Evolutionary conservation across 805 yeast species (phyloP), one percentile per base, ranked within the genome.

Genomic region (Sugiyamaella mastotermitis): DNA sequence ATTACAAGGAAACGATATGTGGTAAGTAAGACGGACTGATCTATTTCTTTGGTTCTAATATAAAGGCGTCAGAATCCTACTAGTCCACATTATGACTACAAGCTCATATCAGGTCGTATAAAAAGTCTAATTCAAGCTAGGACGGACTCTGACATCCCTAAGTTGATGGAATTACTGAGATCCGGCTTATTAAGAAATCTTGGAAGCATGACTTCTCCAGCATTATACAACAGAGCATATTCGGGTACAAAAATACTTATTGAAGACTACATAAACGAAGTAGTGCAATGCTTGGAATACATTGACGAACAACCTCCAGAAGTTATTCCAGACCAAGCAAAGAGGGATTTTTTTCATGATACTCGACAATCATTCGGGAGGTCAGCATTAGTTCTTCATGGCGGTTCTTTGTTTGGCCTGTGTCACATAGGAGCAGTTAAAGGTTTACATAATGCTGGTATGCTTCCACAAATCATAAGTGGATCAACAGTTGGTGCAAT

Each of bases 401-500:
- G 98, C 20, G 97, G 98, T 2, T 83, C 97, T 0, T 63, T 92
- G 16, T 92, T 90, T 63, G 97, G 98, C 0, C 64, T 92, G 45
- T 88, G 95, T 52, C 98, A 92, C 58, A 56, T 92, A 24, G 98
- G 98, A 1, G 95, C 88, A 1, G 83, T 90, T 6, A 81, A 82
- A 46, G 90, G 92, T 0, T 65, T 92, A n/a, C 74, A 80, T 43
- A 71, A 72, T 47, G 78, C 81, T 46, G 80, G 83, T 1, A 62
- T 88, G 26, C 65, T 92, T 36, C 98, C 98, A 0, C 65, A 82
- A 29, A 83, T 92, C 2, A 76, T 90, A 16, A 83, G 90, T 5
- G 98, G 98, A 0, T 82, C 88, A 41, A 92, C 96, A 0, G 83
- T 86, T 43, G 98, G 98, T 1, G 94, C 97, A 0, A 80, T 88